Base-by-base conservation (phyloP, 2,329 filamentous ascomycete genomes). In the Clarireedia monteithiana region DNA sequence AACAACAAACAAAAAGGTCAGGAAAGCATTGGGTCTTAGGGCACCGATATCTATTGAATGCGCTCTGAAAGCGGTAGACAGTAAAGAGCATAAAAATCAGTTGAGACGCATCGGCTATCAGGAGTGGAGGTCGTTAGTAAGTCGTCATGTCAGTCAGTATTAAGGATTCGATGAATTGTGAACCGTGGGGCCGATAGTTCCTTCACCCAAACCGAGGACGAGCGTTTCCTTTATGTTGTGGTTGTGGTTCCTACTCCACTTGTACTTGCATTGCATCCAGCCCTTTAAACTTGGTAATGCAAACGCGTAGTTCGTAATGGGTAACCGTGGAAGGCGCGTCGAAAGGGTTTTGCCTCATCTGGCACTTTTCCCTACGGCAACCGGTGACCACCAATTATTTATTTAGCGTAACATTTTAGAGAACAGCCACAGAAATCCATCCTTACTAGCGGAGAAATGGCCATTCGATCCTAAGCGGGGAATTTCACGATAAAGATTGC, bases 401-500 rank as follows among this genome's bases (percentile, higher is more conserved):
- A 5, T 34, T 12, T 55, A 10, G 53, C 24, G 36, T 30, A 34
- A 30, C 24, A 10, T 6, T 39, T 46, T n/a, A 15, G 27, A 30
- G 27, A 30, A 30, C 27, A 30, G 20, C 27, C 6, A 34, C 30
- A 12, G 10, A 9, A 34, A 53, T 5, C 39, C 15, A 48, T 17
- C 44, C 56, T 44, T 51, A 48, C 55, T 49, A 38, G 40, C 38
- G 1, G 4, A 3, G 15, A 9, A 50, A 36, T 12, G 14, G 15
- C 23, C 36, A 51, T 57, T 55, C 57, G 59, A 34, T 34, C 30
- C 30, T 34, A 12, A 5, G 30, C 30, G 59, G 57, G 50, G 56
- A 55, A 50, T 50, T 58, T 57, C 39, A 42, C 58, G 62, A 63
- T 65, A 64, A 63, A 59, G 50, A 56, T 58, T 59, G 46, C 55